Conservation (phyloP, 164 flowering plant genomes). For the Magnolia officinalis region DNA sequence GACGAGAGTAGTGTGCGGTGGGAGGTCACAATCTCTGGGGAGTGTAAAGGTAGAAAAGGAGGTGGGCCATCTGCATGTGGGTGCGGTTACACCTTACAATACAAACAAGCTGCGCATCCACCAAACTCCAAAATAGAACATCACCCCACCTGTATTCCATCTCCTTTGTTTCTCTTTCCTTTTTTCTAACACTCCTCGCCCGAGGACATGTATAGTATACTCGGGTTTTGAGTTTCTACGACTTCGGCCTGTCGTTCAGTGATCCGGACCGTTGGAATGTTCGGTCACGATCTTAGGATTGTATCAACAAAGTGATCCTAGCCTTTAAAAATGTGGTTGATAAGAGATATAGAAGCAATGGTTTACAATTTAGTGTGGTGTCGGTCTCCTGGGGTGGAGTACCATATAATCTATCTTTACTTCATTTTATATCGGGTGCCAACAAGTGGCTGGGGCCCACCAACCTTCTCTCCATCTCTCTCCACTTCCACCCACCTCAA, state of each 20-base stretch:
- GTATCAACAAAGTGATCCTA: too few relatives aligned
- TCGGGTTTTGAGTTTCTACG: not conserved
- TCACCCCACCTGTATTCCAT: not conserved
- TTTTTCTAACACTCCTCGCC: not conserved
- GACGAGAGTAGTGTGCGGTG: not conserved
- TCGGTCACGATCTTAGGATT: not conserved
- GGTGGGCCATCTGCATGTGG: not conserved
- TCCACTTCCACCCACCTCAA: conserved; percentile 1
- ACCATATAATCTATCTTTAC: too few relatives aligned
- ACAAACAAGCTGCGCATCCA: not conserved
- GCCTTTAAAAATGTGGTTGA: too few relatives aligned
- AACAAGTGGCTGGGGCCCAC: not conserved
- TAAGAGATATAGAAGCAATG: too few relatives aligned
- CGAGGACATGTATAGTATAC: not conserved
- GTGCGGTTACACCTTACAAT: not conserved
- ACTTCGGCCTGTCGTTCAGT: too few relatives aligned
- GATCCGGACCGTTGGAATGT: not conserved
- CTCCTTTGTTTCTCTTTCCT: too few relatives aligned
- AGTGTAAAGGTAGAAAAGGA: not conserved
- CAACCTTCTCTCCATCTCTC: not conserved
- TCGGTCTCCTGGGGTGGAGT: too few relatives aligned
- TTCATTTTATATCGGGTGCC: too few relatives aligned
- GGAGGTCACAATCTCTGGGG: not conserved
- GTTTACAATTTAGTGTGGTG: too few relatives aligned
- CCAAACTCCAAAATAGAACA: not conserved